These are phyloP conservation scores for Globisporangium solare DNA, from an alignment of 352 stramenopile species.

Conservation along the genomic window DNA sequence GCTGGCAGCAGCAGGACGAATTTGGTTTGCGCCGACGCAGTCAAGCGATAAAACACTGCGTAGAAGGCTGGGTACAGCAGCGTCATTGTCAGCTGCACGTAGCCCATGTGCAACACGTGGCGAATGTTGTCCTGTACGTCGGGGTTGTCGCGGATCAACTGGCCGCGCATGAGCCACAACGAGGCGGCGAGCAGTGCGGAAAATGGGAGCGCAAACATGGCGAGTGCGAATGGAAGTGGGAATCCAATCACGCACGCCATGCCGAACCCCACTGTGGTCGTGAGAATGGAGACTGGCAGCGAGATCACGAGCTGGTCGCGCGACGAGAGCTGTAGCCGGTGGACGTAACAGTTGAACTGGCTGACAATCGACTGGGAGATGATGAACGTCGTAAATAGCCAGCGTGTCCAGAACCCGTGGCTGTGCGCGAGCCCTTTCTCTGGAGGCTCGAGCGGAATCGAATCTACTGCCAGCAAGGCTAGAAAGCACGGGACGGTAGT, in stretches of 20 bases:
- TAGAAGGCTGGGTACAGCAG: conserved; percentile 28
- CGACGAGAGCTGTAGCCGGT: not conserved
- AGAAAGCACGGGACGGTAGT: conserved; percentile 6
- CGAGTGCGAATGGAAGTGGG: conserved; percentile 28
- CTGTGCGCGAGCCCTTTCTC: not conserved
- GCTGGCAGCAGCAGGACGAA: conserved; percentile 21
- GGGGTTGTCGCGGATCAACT: not conserved
- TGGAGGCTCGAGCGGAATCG: not conserved
- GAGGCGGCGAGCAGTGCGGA: not conserved
- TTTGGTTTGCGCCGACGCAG: conserved; percentile 7
- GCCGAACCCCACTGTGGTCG: not conserved
- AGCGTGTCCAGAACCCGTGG: not conserved
- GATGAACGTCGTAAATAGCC: not conserved
- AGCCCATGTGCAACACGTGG: not conserved
- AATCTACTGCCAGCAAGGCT: not conserved
- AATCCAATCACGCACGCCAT: conserved; percentile 14
- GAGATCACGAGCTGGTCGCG: not conserved
- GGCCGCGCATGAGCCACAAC: not conserved
- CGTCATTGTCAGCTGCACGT: conserved; percentile 2
- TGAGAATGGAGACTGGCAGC: not conserved
- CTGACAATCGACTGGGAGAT: not conserved
- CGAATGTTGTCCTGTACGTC: not conserved
- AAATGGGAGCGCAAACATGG: not conserved
- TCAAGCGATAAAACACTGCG: conserved; percentile 20
- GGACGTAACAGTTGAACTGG: not conserved